These are phyloP conservation scores for Fusarium agapanthi DNA, from an alignment of 2,329 filamentous ascomycete species.

Conservation along the genomic window DNA sequence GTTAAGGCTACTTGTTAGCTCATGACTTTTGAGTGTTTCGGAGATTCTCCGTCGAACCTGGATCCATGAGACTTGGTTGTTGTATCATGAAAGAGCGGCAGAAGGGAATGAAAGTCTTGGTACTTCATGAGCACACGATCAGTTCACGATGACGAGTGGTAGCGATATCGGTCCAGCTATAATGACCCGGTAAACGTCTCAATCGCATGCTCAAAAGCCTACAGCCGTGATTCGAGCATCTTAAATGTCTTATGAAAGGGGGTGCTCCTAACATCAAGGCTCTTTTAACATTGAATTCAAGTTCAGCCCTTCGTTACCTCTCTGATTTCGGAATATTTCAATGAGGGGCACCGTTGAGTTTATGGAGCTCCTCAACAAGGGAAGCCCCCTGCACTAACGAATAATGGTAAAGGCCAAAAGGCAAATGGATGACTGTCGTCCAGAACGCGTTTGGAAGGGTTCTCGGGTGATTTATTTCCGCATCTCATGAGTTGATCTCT, in stretches of 20 bases:
- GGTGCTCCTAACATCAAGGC: neutral
- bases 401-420: neutral
- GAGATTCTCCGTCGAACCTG: neutral
- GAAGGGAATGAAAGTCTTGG: neutral
- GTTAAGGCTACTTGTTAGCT: neutral
- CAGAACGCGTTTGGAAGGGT: neutral
- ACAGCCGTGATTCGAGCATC: neutral
- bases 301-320: neutral
- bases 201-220: neutral
- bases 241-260: neutral
- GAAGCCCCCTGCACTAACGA: conserved; percentile 9
- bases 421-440: neutral
- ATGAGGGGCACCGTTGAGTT: conserved; percentile 6
- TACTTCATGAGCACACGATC: neutral
- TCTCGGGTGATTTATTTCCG: neutral
- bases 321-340: neutral
- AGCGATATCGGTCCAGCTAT: neutral
- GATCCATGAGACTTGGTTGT: neutral
- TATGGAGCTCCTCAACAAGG: conserved; percentile 2
- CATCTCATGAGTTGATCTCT: neutral
- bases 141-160: neutral
- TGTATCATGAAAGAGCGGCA: neutral
- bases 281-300: neutral
- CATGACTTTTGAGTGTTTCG: neutral
- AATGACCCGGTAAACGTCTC: neutral